Base-by-base conservation (phyloP, 2,329 filamentous ascomycete species). In the Calonectria montana region DNA sequence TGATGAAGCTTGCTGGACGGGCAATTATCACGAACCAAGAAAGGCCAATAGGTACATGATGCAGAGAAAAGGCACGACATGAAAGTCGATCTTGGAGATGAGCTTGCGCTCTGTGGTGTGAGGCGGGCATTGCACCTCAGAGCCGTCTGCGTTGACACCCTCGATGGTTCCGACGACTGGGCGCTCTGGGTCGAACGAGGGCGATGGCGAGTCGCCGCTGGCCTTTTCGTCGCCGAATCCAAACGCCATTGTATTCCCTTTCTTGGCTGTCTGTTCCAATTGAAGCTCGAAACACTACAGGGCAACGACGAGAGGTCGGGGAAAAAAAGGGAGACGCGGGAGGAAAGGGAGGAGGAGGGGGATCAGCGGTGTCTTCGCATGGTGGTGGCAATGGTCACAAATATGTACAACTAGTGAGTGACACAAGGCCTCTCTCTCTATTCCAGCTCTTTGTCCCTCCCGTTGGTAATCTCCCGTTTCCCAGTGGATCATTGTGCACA, bases 31-130 rank as follows among this genome's bases (percentile, higher is more conserved):
- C 83, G 71, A 71, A 86, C 84, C 91, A 62, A 94, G 84, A 78
- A 94, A 94, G 43, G 92, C 92, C 61, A 94, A 85, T 47, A 94
- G 83, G 80, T 94, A 95, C 81, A 96, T 86, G 72, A 95, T 86
- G 80, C 90, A 93, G 66, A 96, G 86, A 75, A 93, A 93, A 0
- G 94, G 94, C 65, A 96, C 86, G 64, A 96, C 87, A 75, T 89
- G 91, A 74, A 91, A 81, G 81, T 96, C 94, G 79, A 96, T 92
- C 83, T 92, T 93, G 73, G 87, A 83, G 84, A 94, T 88, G 71
- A 96, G 86, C 77, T 86, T 89, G 74, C 87, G 86, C 84, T 95
- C 92, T 2, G 89, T 91, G 4, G 89, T 91, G 80, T 89, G 86
- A 65, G 87, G 76, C 39, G 89, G 89, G 72, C 87, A 89, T 83